These are phyloP conservation scores for Pseudogymnoascus sp. DNA, from an alignment of 2,329 filamentous ascomycete genomes.

Conservation along the genomic window DNA sequence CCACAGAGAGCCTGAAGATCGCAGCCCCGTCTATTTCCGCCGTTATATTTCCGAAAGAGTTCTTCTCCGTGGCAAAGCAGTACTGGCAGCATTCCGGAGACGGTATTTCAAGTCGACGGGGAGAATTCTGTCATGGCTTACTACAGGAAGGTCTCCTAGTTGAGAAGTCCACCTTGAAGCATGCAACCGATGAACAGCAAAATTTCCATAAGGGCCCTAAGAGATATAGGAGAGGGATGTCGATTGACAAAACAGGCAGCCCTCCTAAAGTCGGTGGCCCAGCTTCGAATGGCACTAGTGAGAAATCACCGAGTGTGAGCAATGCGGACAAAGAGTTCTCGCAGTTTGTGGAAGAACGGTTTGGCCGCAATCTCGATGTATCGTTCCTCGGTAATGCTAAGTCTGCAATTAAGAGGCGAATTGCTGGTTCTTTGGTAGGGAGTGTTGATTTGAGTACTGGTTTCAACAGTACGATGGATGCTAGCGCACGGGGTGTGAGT, in stretches of 20 bases:
- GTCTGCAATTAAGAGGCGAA: conserved; percentile 74
- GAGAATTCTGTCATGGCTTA: conserved; percentile 76
- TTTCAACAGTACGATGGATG: conserved; percentile 39
- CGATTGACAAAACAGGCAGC: conserved; percentile 35
- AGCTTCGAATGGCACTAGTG: conserved; percentile 10
- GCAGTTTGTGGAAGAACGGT: conserved; percentile 86
- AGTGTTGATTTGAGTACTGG: conserved; percentile 58
- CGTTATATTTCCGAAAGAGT: conserved; percentile 60
- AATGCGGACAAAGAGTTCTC: conserved; percentile 51
- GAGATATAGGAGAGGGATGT: conserved; percentile 63
- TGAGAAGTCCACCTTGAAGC: conserved; percentile 31
- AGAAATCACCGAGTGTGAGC: conserved; percentile 8
- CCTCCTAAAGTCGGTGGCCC: conserved; percentile 15
- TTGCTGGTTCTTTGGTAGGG: conserved; percentile 73
- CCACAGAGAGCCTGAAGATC: conserved; percentile 42
- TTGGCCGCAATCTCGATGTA: conserved; percentile 80
- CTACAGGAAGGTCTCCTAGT: conserved; percentile 61
- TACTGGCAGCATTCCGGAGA: conserved; percentile 98
- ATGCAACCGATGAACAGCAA: conserved; percentile 18
- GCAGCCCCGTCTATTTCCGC: conserved; percentile 55
- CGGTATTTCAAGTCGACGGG: conserved; percentile 80
- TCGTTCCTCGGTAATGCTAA: conserved; percentile 74
- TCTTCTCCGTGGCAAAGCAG: conserved; percentile 70
- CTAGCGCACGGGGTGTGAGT: conserved; percentile 46
- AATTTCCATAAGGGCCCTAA: conserved; percentile 57